Conservation (phyloP, 257 asterid species). For the Solanum arcanum region DNA sequence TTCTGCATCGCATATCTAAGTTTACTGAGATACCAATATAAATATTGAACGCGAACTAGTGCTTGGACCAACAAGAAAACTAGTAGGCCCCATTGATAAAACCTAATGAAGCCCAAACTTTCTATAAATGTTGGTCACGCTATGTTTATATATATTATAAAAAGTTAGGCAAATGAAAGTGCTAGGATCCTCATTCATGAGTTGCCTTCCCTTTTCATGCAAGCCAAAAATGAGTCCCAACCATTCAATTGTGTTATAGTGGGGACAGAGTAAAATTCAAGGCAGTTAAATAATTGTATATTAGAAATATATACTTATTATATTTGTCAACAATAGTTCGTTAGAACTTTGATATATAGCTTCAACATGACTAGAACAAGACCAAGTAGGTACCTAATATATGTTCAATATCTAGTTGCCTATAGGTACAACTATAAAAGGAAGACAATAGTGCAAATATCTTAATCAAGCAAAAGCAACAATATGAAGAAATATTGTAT, state of each 20-base stretch:
- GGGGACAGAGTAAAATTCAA: constrained; percentile 19
- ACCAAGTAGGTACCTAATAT: not conserved
- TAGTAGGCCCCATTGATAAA: not conserved
- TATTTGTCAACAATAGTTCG: not conserved
- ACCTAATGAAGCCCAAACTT: not conserved
- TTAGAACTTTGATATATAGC: not conserved
- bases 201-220: constrained; percentile 1
- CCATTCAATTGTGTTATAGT: not conserved
- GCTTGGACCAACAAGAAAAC: not conserved
- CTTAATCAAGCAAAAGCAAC: not conserved
- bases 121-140: not conserved
- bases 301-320: not conserved
- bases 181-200: not conserved
- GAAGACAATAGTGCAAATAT: not conserved
- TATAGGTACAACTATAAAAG: not conserved
- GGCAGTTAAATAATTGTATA: not conserved
- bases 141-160: not conserved
- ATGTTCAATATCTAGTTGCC: not conserved
- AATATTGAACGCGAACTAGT: not conserved
- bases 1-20: not conserved
- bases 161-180: not conserved
- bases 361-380: constrained; percentile 1
- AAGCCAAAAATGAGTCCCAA: constrained; percentile 2
- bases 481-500: constrained; percentile 5
- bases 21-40: not conserved